Evolutionary conservation across 352 stramenopile species (phyloP), one percentile per base, ranked within the genome.

Genomic region (Phytophthora hibernalis): DNA sequence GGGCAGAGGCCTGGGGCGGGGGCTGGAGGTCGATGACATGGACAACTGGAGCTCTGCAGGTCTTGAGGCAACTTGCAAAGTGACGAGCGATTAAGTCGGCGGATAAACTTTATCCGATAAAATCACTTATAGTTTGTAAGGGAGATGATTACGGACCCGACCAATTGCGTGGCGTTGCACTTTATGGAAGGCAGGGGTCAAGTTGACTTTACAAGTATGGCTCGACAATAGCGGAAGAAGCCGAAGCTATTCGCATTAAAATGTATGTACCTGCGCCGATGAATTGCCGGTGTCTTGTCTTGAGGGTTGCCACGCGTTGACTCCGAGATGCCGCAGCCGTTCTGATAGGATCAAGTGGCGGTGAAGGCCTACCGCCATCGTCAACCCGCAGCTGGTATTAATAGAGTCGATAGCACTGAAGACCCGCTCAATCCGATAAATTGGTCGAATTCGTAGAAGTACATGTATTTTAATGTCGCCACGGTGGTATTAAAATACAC

Each of bases 101-200:
- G 18, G 5, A 15, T 21, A 21, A 38, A n/a, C n/a, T n/a, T n/a
- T n/a, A n/a, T n/a, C n/a, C n/a, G n/a, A n/a, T n/a, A n/a, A n/a
- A n/a, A n/a, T n/a, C n/a, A 60, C 58, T 66, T 66, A 48, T 2
- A 1, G 10, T 66, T 66, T 65, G 47, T 65, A 65, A 47, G 37
- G 24, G 0, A 3, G 1, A 9, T 49, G 47, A 59, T 65, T 65
- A 10, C 37, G 15, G 37, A 40, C 33, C 8, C 4, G 45, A 30
- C 21, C 20, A 62, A 61, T 54, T 28, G 13, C 48, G 16, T 7
- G 13, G 37, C 33, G 37, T n/a, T n/a, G n/a, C n/a, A n/a, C n/a
- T n/a, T n/a, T n/a, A n/a, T n/a, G n/a, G n/a, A n/a, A n/a, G n/a
- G n/a, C n/a, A n/a, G n/a, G n/a, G n/a, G n/a, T n/a, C n/a, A n/a